Conservation (phyloP, 2,329 filamentous ascomycete genomes). For the Aspergillus versicolor region DNA sequence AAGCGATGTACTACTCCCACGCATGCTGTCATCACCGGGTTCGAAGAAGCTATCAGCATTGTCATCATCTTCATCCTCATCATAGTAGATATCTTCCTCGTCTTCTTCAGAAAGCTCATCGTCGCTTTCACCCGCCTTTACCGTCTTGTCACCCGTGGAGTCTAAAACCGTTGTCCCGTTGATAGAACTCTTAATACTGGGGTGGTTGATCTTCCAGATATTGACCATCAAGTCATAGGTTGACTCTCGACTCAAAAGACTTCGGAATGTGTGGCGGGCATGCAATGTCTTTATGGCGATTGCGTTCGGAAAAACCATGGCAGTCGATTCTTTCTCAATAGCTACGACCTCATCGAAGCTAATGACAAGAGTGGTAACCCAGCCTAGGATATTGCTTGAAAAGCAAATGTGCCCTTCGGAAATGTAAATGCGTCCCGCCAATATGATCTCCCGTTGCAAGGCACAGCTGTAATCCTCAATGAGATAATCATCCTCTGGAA, state of each 20-base stretch:
- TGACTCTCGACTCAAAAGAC: constrained; percentile 88
- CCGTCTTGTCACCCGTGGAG: constrained; percentile 83
- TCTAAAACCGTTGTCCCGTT: constrained; percentile 84
- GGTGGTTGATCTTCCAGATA: constrained; percentile 97
- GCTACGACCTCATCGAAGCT: constrained; percentile 97
- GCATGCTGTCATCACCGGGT: constrained; percentile 53
- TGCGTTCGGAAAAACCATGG: constrained; percentile 93
- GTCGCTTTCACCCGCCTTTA: constrained; percentile 70
- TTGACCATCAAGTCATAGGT: constrained; percentile 97
- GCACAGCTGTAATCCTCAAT: constrained; percentile 99
- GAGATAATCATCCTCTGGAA: constrained; percentile 95
- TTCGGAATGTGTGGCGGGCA: constrained; percentile 92
- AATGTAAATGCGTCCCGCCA: constrained; percentile 90
- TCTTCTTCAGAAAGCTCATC: constrained; percentile 66
- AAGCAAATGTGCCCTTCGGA: constrained; percentile 98
- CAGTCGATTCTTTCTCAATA: constrained; percentile 94
- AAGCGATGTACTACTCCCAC: constrained; percentile 52
- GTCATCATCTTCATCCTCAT: constrained; percentile 52
- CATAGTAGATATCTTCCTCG: constrained; percentile 60
- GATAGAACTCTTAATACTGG: constrained; percentile 82
- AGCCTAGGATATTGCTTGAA: constrained; percentile 97
- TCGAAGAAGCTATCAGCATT: constrained; percentile 63
- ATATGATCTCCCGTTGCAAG: constrained; percentile 88
- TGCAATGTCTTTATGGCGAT: constrained; percentile 96
- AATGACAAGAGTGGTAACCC: constrained; percentile 96